Conservation (phyloP, 2,329 filamentous ascomycete species). For the Trichophyton verrucosum region DNA sequence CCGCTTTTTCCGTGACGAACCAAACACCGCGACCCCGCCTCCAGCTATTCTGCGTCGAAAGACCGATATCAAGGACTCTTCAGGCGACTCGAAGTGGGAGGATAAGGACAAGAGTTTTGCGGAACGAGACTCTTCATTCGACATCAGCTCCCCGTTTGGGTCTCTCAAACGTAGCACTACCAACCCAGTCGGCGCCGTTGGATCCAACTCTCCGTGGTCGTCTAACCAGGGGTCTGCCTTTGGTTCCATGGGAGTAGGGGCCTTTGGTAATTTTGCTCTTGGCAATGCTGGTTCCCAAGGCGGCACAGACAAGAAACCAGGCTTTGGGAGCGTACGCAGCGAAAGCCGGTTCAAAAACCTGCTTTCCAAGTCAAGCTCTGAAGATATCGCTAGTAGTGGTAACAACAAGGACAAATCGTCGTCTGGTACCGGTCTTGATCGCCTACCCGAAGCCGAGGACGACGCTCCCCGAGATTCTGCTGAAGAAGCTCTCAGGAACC, state of each 20-base stretch:
- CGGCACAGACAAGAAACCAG: constrained; percentile 56
- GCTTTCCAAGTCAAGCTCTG: constrained; percentile 63
- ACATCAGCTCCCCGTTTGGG: constrained; percentile 38
- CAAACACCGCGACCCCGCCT: constrained; percentile 47
- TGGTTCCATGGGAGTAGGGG: constrained; percentile 53
- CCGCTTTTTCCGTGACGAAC: constrained; percentile 38
- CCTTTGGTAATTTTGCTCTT: constrained; percentile 83
- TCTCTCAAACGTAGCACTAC: constrained; percentile 46
- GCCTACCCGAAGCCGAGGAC: constrained; percentile 41
- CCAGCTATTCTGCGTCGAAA: constrained; percentile 48
- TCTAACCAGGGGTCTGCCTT: constrained; percentile 48
- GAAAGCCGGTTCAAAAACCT: constrained; percentile 80
- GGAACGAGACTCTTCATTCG: constrained; percentile 28
- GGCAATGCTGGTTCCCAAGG: constrained; percentile 37
- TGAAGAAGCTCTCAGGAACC: constrained; percentile 36
- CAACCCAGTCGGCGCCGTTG: constrained; percentile 30
- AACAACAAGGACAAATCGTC: constrained; percentile 39
- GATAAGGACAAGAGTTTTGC: constrained; percentile 37
- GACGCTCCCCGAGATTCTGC: constrained; percentile 40
- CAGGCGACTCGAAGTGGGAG: constrained; percentile 30
- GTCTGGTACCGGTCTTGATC: constrained; percentile 41
- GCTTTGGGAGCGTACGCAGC: constrained; percentile 53
- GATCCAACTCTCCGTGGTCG: constrained; percentile 42
- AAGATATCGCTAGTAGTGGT: constrained; percentile 43
- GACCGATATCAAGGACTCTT: constrained; percentile 47